Conservation (phyloP, 2,329 filamentous ascomycete genomes). For the Cadophora sp. region DNA sequence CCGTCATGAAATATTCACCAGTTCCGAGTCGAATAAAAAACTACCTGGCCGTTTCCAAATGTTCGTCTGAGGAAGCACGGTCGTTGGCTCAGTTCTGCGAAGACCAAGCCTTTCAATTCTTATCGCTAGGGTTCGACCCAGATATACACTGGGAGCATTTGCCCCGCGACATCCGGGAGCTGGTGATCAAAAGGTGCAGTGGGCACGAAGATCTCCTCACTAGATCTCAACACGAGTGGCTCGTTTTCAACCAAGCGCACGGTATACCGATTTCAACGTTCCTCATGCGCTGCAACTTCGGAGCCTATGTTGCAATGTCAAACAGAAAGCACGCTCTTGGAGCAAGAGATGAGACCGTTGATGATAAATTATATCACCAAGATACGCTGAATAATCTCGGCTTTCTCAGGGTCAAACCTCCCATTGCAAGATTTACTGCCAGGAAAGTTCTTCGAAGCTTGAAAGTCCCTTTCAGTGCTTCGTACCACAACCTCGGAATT, state of each 20-base stretch:
- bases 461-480: slow-evolving; percentile 33
- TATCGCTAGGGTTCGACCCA: slow-evolving; percentile 56
- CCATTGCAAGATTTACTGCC: slow-evolving; percentile 20
- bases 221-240: slow-evolving; percentile 34
- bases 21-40: slow-evolving; percentile 31
- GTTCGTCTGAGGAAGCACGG: slow-evolving; percentile 43
- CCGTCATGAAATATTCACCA: slow-evolving; percentile 17
- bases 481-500: slow-evolving; percentile 52
- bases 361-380: slow-evolving; percentile 26
- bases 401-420: slow-evolving; percentile 27
- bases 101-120: slow-evolving; percentile 51
- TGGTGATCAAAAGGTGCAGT: slow-evolving; percentile 54
- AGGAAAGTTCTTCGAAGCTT: slow-evolving; percentile 20
- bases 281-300: slow-evolving; percentile 37
- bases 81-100: slow-evolving; percentile 38
- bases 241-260: slow-evolving; percentile 33
- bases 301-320: slow-evolving; percentile 37
- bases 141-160: slow-evolving; percentile 59
- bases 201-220: slow-evolving; percentile 46
- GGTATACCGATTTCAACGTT: slow-evolving; percentile 34
- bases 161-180: slow-evolving; percentile 52
- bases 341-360: slow-evolving; percentile 25
- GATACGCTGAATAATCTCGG: slow-evolving; percentile 27
- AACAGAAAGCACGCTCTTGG: slow-evolving; percentile 32
- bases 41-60: slow-evolving; percentile 42